Conservation (phyloP, 176 grass and related monocot genomes). For the Pontederia paniculata region DNA sequence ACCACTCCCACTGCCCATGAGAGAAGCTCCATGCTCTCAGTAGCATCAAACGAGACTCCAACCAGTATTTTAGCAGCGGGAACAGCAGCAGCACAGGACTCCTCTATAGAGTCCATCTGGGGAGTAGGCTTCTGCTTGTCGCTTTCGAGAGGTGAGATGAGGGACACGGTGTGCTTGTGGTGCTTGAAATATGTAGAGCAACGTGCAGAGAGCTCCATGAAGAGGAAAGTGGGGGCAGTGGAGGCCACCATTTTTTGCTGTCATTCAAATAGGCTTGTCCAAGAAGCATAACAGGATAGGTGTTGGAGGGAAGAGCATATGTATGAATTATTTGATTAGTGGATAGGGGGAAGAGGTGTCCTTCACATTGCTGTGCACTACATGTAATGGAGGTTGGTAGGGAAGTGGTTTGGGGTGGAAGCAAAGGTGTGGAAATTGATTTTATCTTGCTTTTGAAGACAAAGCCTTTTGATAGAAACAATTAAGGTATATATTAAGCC, state of each 20-base stretch:
- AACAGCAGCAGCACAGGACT: constrained; percentile 20
- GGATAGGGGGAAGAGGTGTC: neutral
- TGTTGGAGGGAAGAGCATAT: neutral
- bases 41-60: constrained; percentile 52
- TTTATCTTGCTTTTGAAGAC: constrained; percentile 33
- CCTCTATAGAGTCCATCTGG: constrained; percentile 65
- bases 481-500: too few relatives aligned
- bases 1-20: constrained; percentile 65
- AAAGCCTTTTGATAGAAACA: constrained; percentile 1
- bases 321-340: neutral
- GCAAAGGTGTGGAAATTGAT: constrained; percentile 48
- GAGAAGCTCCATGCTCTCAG: constrained; percentile 54
- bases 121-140: neutral
- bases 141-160: constrained; percentile 18
- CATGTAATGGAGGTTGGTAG: constrained; percentile 64
- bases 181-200: constrained; percentile 11
- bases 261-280: constrained; percentile 28
- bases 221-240: constrained; percentile 10
- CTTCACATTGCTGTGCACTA: constrained; percentile 28
- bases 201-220: constrained; percentile 1
- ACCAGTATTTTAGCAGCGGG: constrained; percentile 49
- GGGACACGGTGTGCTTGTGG: neutral
- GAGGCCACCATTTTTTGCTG: constrained; percentile 18
- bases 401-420: constrained; percentile 61
- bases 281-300: constrained; percentile 19